Evolutionary conservation across 2,329 filamentous ascomycete species (phyloP).

Genomic region (Phialemonium atrogriseum): DNA sequence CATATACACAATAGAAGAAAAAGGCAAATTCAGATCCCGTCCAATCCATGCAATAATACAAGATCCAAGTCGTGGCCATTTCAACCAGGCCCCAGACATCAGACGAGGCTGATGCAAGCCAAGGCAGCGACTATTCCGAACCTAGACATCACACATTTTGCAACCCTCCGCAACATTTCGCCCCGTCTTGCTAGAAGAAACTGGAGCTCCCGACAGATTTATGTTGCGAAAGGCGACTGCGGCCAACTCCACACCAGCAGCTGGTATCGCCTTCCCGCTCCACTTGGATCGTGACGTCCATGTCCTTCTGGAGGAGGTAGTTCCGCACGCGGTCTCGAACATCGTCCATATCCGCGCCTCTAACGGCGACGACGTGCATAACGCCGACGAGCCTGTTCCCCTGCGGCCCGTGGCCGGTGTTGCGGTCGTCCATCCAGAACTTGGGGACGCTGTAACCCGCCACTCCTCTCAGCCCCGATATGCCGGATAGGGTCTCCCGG

Average conservation of each 20-base stretch:
- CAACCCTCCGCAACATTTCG: conserved; percentile 5
- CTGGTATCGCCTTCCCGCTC: conserved; percentile 69
- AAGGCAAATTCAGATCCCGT: too few species aligned
- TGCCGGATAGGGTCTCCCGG: conserved; percentile 75
- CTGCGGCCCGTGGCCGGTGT: conserved; percentile 26
- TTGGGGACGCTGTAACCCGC: conserved; percentile 78
- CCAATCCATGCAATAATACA: too few species aligned
- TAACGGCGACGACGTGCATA: conserved; percentile 74
- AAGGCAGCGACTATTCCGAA: neutral
- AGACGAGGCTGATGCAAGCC: too few species aligned
- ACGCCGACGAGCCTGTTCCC: conserved; percentile 62
- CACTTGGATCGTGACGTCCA: conserved; percentile 81
- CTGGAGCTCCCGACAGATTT: conserved; percentile 14
- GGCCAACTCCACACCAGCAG: conserved; percentile 50
- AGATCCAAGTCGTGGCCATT: too few species aligned
- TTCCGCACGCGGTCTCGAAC: conserved; percentile 68
- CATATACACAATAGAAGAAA: too few species aligned
- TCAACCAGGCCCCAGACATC: too few species aligned
- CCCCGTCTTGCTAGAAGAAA: conserved; percentile 14
- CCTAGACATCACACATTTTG: neutral
- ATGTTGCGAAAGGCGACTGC: conserved; percentile 21
- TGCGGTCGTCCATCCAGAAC: conserved; percentile 81
- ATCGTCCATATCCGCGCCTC: conserved; percentile 68
- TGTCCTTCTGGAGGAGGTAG: conserved; percentile 61
- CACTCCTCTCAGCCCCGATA: conserved; percentile 75